Percentiles rank a stretch among this genome's conserved stretches.
Evolutionary conservation across 2,329 filamentous ascomycete genomes (phyloP).

Genomic region (Xylariales sp.): DNA sequence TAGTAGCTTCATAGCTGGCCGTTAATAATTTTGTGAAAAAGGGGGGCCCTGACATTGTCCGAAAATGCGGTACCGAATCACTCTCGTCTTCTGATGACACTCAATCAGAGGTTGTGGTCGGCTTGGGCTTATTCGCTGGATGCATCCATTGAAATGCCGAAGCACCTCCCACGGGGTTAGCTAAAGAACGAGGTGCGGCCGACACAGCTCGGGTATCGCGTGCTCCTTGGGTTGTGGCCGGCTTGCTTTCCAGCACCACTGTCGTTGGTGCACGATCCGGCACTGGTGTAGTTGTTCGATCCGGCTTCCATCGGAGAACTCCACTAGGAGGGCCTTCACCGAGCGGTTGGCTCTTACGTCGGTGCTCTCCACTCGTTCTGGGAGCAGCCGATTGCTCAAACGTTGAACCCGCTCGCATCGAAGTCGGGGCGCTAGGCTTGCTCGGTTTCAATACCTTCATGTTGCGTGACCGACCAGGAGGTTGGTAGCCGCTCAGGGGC

Average conservation of each 20-base stretch:
- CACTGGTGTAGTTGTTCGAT: constrained; percentile 31
- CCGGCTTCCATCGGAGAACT: constrained; percentile 48
- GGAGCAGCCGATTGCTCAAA: constrained; percentile 46
- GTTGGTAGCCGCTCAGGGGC: constrained; percentile 64
- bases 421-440: constrained; percentile 55
- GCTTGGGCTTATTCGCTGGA: constrained; percentile 39
- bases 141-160: constrained; percentile 95
- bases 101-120: constrained; percentile 31
- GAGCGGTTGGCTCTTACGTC: constrained; percentile 47
- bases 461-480: constrained; percentile 58
- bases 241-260: constrained; percentile 26
- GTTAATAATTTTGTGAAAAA: no score
- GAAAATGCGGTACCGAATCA: no score
- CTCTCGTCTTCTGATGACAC: no score
- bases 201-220: constrained; percentile 33
- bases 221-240: constrained; percentile 24
- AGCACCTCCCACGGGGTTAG: constrained; percentile 86
- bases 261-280: constrained; percentile 44
- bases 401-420: constrained; percentile 43
- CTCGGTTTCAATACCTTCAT: constrained; percentile 89
- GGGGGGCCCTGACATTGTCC: no score
- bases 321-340: constrained; percentile 17
- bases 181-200: constrained; percentile 46
- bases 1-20: no score
- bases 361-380: constrained; percentile 44